Evolutionary conservation across 2,329 filamentous ascomycete species (phyloP), one percentile per base, ranked within the genome.

Genomic region (Beauveria australis): DNA sequence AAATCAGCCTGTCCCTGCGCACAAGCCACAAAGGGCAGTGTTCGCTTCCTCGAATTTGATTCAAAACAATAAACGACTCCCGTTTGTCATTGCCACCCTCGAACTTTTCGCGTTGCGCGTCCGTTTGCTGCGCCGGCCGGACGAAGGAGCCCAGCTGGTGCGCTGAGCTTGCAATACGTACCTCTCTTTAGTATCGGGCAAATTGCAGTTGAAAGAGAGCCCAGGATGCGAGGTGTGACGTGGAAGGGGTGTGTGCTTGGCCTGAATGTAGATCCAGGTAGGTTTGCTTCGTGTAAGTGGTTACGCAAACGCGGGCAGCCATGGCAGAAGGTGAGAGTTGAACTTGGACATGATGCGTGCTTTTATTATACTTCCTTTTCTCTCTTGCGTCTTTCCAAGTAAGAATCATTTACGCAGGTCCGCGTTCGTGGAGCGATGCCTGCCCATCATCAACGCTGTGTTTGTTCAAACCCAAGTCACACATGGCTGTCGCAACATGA

Each of bases 61-160:
- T 40, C 18, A 12, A 58, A 58, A 59, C 12, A 52, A 59, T 52
- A 59, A 57, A 59, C 56, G 46, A 30, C 10, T 16, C 5, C 56
- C 47, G 56, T 52, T 59, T 59, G 56, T 8, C n/a, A 22, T 18
- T 18, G 22, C 14, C n/a, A 12, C 9, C 3, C 9, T 14, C 8
- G n/a, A 10, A 10, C 7, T 37, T 19, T 40, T 59, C 47, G 33
- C 47, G 46, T 51, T 40, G 24, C 37, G 33, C 37, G 33, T 47
- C 37, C 56, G 56, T 52, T 59, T 52, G 56, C 47, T 49, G 54
- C 18, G 22, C 14, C 26, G 18, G 49, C 18, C 5, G 43, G 43
- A 2, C 19, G 43, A 46, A 19, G 24, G 19, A 24, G 43, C 41
- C 37, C 28, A 8, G 8, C 1, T 30, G 28, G 3, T 40, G n/a